A percentile compares a stretch with the other conserved stretches of the same genome.
These are phyloP conservation scores for Aspergillus hiratsukae DNA, from an alignment of 2,329 filamentous ascomycete genomes.

Conservation along the genomic window DNA sequence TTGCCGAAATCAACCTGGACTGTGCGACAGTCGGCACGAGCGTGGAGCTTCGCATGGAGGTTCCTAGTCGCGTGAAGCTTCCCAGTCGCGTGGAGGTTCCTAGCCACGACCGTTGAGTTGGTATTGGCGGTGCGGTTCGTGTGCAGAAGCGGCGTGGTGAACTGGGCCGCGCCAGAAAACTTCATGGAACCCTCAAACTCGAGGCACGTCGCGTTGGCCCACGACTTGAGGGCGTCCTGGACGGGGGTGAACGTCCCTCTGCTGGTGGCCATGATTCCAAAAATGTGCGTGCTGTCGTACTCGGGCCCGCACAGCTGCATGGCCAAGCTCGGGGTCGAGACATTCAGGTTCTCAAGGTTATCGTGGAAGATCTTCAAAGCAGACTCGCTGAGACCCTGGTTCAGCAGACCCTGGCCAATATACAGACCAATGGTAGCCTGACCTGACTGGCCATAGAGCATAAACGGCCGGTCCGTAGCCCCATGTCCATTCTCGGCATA, in stretches of 20 bases:
- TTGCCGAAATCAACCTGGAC: constrained; percentile 24
- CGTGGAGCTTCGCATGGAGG: too few species aligned
- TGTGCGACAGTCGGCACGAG: too few species aligned
- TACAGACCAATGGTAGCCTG: constrained; percentile 32
- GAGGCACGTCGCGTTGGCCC: constrained; percentile 9
- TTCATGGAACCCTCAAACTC: constrained; percentile 3
- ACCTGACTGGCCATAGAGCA: constrained; percentile 29
- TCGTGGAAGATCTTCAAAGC: constrained; percentile 27
- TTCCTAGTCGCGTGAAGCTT: too few species aligned
- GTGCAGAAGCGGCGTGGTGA: neutral
- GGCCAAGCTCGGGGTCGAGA: constrained; percentile 25
- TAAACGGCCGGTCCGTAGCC: constrained; percentile 15
- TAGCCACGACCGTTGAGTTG: too few species aligned
- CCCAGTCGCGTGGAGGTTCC: too few species aligned
- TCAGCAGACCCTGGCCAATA: constrained; percentile 28
- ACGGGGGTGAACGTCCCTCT: constrained; percentile 29
- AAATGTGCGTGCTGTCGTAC: constrained; percentile 28
- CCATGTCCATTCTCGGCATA: constrained; percentile 25
- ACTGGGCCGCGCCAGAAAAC: neutral
- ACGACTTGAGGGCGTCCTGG: constrained; percentile 16
- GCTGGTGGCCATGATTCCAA: constrained; percentile 32
- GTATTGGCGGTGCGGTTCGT: too few species aligned
- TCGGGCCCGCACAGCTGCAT: constrained; percentile 37
- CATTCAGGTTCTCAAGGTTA: constrained; percentile 17
- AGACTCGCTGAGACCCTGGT: constrained; percentile 15